phyloP scores from a whole-genome alignment of 352 stramenopile species.

The Elongisporangium prolatum region DNA sequence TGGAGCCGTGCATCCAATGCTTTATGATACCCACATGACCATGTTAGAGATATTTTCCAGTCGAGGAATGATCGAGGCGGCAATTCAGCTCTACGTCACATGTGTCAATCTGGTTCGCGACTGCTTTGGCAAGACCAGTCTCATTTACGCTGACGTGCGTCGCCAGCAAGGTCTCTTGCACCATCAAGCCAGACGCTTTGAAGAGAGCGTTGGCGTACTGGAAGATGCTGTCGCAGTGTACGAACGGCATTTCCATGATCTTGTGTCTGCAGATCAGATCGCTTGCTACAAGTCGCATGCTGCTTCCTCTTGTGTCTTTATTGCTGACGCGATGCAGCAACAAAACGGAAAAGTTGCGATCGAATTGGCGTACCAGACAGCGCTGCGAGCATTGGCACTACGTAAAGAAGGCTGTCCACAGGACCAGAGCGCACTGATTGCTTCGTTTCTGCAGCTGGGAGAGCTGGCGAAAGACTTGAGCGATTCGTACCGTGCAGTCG shows the following conservation, averaged over 20 bases:
- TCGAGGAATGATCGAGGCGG: slow-evolving; percentile 17
- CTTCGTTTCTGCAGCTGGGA: slow-evolving; percentile 45
- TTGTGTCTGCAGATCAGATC: slow-evolving; percentile 8
- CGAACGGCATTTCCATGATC: slow-evolving; percentile 31
- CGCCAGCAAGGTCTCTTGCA: slow-evolving; percentile 38
- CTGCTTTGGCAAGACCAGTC: slow-evolving; percentile 37
- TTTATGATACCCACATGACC: slow-evolving; percentile 38
- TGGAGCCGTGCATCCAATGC: slow-evolving; percentile 23
- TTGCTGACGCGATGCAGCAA: slow-evolving; percentile 20
- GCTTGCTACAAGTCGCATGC: slow-evolving; percentile 16
- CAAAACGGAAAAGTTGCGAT: slow-evolving; percentile 9
- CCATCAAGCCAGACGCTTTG: slow-evolving; percentile 4
- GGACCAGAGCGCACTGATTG: slow-evolving; percentile 25
- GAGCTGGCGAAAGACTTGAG: slow-evolving; percentile 27
- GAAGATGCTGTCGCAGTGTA: slow-evolving; percentile 57
- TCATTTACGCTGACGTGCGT: slow-evolving; percentile 44
- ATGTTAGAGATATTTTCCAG: slow-evolving; percentile 38
- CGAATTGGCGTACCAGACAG: slow-evolving; percentile 40
- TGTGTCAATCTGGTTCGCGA: slow-evolving; percentile 30
- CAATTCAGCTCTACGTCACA: slow-evolving; percentile 14
- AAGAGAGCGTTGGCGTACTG: slow-evolving; percentile 37
- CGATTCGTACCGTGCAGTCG: slow-evolving; percentile 49
- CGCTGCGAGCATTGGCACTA: slow-evolving; percentile 27
- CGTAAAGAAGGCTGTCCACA: slow-evolving; percentile 23
- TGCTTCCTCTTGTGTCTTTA: slow-evolving; percentile 35